Conservation (phyloP, 805 yeast genomes). For the Pichia nanzhaoensis region DNA sequence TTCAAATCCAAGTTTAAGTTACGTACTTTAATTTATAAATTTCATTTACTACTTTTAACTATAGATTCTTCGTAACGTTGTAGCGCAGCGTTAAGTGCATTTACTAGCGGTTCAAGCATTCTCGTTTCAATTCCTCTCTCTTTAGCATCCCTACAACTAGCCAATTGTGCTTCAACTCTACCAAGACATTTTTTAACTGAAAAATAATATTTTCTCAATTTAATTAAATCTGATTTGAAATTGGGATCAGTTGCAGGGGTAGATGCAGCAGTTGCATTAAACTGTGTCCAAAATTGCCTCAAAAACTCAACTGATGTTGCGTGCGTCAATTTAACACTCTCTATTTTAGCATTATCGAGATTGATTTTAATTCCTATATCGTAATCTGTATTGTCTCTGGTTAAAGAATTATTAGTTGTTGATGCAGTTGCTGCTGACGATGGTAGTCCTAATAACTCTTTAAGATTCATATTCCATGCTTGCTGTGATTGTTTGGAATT, state of each 20-base stretch:
- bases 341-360: slow-evolving; percentile 26
- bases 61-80: slow-evolving; percentile 38
- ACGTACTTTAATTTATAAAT: neutral
- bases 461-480: slow-evolving; percentile 32
- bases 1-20: no score
- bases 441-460: slow-evolving; percentile 11
- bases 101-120: slow-evolving; percentile 38
- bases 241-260: slow-evolving; percentile 26
- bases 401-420: neutral
- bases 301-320: slow-evolving; percentile 70
- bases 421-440: slow-evolving; percentile 4
- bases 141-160: slow-evolving; percentile 12
- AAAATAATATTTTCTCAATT: slow-evolving; percentile 39
- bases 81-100: slow-evolving; percentile 42
- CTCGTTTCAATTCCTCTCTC: slow-evolving; percentile 15
- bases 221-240: slow-evolving; percentile 27
- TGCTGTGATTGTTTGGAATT: slow-evolving; percentile 50
- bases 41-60: slow-evolving; percentile 17
- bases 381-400: slow-evolving; percentile 8
- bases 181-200: slow-evolving; percentile 43
- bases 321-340: slow-evolving; percentile 53
- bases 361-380: slow-evolving; percentile 30
- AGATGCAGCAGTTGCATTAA: slow-evolving; percentile 32
- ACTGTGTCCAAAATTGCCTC: slow-evolving; percentile 67
- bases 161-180: slow-evolving; percentile 33